phyloP scores from a whole-genome alignment of 2,329 filamentous ascomycete genomes.

The Microdochium trichocladiopsis region DNA sequence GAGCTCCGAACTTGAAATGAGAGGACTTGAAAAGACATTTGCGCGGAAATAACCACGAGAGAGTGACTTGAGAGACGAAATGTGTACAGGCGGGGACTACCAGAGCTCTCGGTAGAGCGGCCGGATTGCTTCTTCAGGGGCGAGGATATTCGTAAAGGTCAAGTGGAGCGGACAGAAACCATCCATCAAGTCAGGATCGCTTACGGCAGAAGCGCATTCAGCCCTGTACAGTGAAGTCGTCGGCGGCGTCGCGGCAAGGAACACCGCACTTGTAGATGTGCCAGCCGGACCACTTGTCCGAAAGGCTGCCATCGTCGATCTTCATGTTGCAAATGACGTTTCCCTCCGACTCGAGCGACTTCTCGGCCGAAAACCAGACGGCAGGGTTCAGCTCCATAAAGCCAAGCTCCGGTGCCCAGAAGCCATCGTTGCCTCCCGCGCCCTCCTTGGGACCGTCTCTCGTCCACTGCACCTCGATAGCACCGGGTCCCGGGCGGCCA shows the following conservation, averaged over 20 bases:
- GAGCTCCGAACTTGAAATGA: no score
- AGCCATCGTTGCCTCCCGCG: background rate
- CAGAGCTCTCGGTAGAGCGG: no score
- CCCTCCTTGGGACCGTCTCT: background rate
- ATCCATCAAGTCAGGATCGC: no score
- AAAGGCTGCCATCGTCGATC: background rate
- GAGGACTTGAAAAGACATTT: no score
- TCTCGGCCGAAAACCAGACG: background rate
- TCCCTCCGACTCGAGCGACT: background rate
- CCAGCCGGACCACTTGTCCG: background rate
- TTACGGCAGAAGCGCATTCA: no score
- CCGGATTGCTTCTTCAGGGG: no score
- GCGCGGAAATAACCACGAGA: no score
- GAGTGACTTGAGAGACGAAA: no score
- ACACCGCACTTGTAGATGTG: background rate
- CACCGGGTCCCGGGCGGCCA: background rate
- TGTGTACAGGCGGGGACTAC: no score
- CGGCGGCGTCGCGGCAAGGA: background rate
- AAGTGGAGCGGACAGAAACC: no score
- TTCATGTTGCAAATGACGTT: background rate
- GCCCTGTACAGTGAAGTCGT: background rate
- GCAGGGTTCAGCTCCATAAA: background rate
- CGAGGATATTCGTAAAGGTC: no score
- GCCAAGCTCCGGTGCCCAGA: background rate
- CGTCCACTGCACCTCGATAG: background rate